A percentile compares a stretch with the other conserved stretches of the same genome.
phyloP scores from a whole-genome alignment of 345 rosid species.

The Eucalyptus regnans region DNA sequence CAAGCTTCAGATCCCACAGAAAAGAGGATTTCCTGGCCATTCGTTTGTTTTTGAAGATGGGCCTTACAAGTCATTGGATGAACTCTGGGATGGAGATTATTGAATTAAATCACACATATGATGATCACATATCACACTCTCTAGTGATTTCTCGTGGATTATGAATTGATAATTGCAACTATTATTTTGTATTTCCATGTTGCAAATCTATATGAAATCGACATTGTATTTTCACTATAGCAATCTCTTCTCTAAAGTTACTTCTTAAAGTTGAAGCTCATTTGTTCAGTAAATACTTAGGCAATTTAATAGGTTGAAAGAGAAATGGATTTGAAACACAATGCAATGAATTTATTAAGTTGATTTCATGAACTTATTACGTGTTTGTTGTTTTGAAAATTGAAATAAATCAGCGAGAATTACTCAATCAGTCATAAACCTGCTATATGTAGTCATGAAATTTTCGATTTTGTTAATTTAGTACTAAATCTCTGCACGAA shows the following conservation, averaged over 20 bases:
- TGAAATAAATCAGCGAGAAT: too few species aligned
- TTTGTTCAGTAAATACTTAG: fast-evolving
- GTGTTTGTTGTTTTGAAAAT: not conserved
- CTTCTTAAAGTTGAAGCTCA: not conserved
- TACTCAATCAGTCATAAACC: too few species aligned
- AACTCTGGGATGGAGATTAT: not conserved
- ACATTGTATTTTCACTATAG: not conserved
- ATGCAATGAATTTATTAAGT: not conserved
- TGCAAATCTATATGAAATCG: not conserved
- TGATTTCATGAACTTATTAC: not conserved
- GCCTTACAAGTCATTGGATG: not conserved
- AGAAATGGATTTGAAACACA: not conserved
- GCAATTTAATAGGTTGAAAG: not conserved
- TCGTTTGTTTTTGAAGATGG: not conserved
- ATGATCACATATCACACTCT: not conserved
- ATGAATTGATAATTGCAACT: not conserved
- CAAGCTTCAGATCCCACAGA: not conserved
- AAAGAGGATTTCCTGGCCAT: not conserved
- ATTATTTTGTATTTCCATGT: not conserved
- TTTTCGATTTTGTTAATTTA: too few species aligned
- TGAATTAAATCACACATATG: not conserved
- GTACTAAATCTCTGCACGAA: fast-evolving
- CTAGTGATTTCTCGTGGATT: not conserved
- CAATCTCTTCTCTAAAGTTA: not conserved
- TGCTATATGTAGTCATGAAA: too few species aligned